phyloP scores from a whole-genome alignment of 345 rosid genomes.

The Rhodamnia rubescens region DNA sequence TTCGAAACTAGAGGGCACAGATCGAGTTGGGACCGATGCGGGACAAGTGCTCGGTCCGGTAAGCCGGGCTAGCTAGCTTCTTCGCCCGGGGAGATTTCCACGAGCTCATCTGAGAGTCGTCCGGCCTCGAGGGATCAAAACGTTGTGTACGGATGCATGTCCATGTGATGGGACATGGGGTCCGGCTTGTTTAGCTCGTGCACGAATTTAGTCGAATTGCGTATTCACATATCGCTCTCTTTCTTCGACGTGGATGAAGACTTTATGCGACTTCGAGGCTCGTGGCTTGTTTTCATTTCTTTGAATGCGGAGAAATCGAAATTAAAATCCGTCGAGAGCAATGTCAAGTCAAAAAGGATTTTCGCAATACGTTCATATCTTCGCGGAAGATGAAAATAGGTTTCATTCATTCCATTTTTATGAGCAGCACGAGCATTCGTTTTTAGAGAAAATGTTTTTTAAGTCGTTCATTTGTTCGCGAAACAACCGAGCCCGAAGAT shows the following conservation, averaged over 20 bases:
- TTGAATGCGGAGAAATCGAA: not conserved
- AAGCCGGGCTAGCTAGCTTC: fast-evolving
- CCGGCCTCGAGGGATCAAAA: fast-evolving
- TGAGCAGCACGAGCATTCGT: fast-evolving
- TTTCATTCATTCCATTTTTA: not conserved
- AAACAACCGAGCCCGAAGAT: not conserved
- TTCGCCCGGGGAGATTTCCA: not conserved
- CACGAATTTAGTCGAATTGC: not conserved
- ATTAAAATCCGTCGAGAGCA: not conserved
- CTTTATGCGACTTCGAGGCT: not conserved
- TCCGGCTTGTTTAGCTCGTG: not conserved
- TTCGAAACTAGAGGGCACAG: not conserved
- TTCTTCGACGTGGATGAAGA: not conserved
- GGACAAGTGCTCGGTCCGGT: not conserved
- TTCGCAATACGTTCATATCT: not conserved
- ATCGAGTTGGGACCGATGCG: not conserved
- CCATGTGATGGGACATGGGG: not conserved
- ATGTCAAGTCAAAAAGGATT: not conserved
- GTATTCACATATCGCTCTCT: no score
- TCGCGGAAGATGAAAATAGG: fast-evolving
- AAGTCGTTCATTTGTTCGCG: fast-evolving
- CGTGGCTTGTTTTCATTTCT: not conserved
- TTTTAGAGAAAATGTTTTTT: not conserved
- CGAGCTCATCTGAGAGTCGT: not conserved
- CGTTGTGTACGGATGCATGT: not conserved